These are phyloP conservation scores for Syzygium aqueum DNA, from an alignment of 345 rosid species.

Conservation along the genomic window DNA sequence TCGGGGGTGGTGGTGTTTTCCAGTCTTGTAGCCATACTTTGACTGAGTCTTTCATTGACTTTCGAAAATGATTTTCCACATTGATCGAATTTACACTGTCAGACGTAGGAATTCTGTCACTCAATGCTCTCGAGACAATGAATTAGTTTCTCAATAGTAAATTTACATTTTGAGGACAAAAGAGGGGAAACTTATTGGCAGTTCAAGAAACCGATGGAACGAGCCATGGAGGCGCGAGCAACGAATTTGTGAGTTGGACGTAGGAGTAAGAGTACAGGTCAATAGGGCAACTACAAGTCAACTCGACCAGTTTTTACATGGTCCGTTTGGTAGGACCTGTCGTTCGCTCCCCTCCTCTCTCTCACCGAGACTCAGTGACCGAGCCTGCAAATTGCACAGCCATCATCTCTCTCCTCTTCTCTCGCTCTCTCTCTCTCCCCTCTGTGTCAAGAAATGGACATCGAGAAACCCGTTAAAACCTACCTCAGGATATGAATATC, in stretches of 20 bases:
- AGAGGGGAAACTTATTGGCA: not conserved
- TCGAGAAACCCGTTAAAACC: not conserved
- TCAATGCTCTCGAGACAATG: not conserved
- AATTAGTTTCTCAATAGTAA: not conserved
- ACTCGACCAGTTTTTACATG: not conserved
- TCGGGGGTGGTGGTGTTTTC: not conserved
- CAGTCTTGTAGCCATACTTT: not conserved
- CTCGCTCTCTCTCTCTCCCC: not conserved
- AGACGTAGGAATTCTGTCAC: not conserved
- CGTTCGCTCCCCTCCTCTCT: not conserved
- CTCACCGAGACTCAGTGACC: not conserved
- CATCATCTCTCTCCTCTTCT: not conserved
- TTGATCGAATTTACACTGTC: too few species aligned
- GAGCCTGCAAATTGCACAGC: not conserved
- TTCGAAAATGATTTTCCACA: not conserved
- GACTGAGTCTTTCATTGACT: not conserved
- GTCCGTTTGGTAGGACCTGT: conserved; percentile 18
- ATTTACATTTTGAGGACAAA: not conserved
- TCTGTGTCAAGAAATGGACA: not conserved
- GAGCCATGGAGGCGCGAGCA: not conserved
- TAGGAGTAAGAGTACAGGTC: not conserved
- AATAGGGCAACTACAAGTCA: conserved; percentile 14
- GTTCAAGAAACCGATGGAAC: not conserved
- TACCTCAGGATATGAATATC: not conserved
- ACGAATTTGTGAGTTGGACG: not conserved